Evolutionary conservation across 768 basidiomycete species (phyloP), one percentile per base, ranked within the genome.

Genomic region (Suillus subalutaceus): DNA sequence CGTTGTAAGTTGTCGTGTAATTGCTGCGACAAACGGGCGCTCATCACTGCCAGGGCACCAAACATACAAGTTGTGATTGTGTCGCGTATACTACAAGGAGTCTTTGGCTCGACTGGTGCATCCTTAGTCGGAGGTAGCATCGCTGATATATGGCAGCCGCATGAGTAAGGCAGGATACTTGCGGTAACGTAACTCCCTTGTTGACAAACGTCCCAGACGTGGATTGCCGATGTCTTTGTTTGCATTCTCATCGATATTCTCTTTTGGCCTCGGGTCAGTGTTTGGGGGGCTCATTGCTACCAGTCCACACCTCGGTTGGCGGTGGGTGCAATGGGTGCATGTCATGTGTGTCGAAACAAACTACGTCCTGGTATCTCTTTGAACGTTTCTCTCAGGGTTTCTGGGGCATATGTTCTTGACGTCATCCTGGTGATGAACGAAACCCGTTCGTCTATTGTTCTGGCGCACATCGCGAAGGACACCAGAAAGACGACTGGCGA

Each of bases 311-410:
- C 74, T 92, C 4, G 80, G 80, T 69, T 92, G 91, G 90, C 80
- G 90, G 18, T 92, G 91, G 90, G 90, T 94, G 30, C 86, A 91
- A 72, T 93, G 90, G 91, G 81, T 91, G 6, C 86, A 88, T 66
- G 78, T 86, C 68, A 91, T 88, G 88, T 85, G 46, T 46, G 58
- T 52, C 53, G 13, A 62, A 41, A 43, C 41, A 41, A 26, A 63
- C 10, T 64, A 58, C 63, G n/a, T 13, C 40, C n/a, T 38, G 38
- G 4, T 26, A 52, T 52, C 8, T 16, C 44, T 56, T 63, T n/a
- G 6, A 23, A 61, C 64, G 46, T 66, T 63, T 41, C 62, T 43
- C 63, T 70, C 48, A 89, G 90, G 61, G 70, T 85, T 20, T 82
- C 82, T 37, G 86, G 81, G 1, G 73, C 78, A 1, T 86, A 85